A percentile compares a stretch with the other conserved stretches of the same genome.
phyloP scores from a whole-genome alignment of 805 yeast genomes.

The Yamadazyma endophytica region DNA sequence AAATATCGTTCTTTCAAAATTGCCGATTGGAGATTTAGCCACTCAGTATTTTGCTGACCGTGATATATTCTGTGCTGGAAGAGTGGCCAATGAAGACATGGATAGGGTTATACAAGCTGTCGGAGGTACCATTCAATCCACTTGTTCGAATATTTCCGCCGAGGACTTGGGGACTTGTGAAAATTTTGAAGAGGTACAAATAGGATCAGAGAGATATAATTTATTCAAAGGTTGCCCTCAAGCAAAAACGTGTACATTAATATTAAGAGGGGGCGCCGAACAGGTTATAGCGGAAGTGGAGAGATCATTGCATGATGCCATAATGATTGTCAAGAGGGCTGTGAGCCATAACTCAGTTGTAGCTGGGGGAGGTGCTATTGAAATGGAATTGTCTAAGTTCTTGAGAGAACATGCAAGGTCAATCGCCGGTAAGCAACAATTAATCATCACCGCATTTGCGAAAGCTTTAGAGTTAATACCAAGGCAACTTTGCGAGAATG shows the following conservation, averaged over 20 bases:
- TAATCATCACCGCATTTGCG: slow-evolving; percentile 88
- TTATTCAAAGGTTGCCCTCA: slow-evolving; percentile 88
- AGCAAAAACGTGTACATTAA: slow-evolving; percentile 88
- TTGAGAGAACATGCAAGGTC: slow-evolving; percentile 82
- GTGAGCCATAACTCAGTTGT: slow-evolving; percentile 82
- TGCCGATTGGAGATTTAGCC: slow-evolving; percentile 98
- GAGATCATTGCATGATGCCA: slow-evolving; percentile 91
- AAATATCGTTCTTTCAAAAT: slow-evolving; percentile 83
- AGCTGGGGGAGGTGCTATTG: slow-evolving; percentile 99
- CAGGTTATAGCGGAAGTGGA: slow-evolving; percentile 98
- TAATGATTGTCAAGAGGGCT: slow-evolving; percentile 96
- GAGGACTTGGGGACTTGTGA: slow-evolving; percentile 83
- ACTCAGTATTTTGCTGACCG: slow-evolving; percentile 98
- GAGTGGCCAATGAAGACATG: slow-evolving; percentile 87
- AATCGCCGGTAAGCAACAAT: slow-evolving; percentile 94
- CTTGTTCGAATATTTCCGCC: slow-evolving; percentile 63
- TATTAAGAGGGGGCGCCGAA: slow-evolving; percentile 96
- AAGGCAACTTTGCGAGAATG: slow-evolving; percentile 95
- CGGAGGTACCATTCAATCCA: slow-evolving; percentile 83
- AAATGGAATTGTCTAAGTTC: slow-evolving; percentile 91
- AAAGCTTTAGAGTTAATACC: slow-evolving; percentile 94
- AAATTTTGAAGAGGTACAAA: slow-evolving; percentile 85
- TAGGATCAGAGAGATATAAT: slow-evolving; percentile 94
- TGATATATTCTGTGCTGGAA: slow-evolving; percentile 94
- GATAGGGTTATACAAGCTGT: slow-evolving; percentile 90